Percentiles rank a stretch among this genome's conserved stretches.
Conservation (phyloP, 2,329 filamentous ascomycete genomes). For the Lachnellula hyalina region DNA sequence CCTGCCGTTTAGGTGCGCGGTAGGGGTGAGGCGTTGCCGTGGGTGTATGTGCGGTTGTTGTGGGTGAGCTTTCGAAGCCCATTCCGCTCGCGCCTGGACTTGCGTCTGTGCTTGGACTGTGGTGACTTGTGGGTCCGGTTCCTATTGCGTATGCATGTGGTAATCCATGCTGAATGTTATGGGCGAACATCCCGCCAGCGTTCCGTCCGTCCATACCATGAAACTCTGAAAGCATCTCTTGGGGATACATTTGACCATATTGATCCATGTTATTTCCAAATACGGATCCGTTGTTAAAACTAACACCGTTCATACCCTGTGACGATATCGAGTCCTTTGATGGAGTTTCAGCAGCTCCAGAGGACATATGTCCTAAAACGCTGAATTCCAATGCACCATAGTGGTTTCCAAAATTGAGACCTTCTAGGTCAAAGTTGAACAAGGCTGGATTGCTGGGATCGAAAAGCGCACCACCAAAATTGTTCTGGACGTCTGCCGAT, state of each 20-base stretch:
- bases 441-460: constrained; percentile 87
- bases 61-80: constrained; percentile 52
- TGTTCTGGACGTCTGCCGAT: constrained; percentile 40
- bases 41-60: constrained; percentile 29
- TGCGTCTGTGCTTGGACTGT: constrained; percentile 59
- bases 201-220: constrained; percentile 41
- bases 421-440: constrained; percentile 94
- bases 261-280: constrained; percentile 34
- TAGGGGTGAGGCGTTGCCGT: constrained; percentile 18
- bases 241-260: constrained; percentile 44
- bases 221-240: constrained; percentile 47
- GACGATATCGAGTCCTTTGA: constrained; percentile 56
- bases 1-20: constrained; percentile 27
- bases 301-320: constrained; percentile 39
- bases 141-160: constrained; percentile 62
- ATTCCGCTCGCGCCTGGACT: constrained; percentile 52
- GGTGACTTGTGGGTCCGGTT: constrained; percentile 55
- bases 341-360: constrained; percentile 76
- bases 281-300: constrained; percentile 25
- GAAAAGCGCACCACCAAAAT: constrained; percentile 60
- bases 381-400: constrained; percentile 95
- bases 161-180: constrained; percentile 54
- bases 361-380: constrained; percentile 94
- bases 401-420: constrained; percentile 91
- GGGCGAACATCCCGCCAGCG: constrained; percentile 34